These are phyloP conservation scores for Botrytis fragariae DNA, from an alignment of 2,329 filamentous ascomycete species.

Conservation along the genomic window DNA sequence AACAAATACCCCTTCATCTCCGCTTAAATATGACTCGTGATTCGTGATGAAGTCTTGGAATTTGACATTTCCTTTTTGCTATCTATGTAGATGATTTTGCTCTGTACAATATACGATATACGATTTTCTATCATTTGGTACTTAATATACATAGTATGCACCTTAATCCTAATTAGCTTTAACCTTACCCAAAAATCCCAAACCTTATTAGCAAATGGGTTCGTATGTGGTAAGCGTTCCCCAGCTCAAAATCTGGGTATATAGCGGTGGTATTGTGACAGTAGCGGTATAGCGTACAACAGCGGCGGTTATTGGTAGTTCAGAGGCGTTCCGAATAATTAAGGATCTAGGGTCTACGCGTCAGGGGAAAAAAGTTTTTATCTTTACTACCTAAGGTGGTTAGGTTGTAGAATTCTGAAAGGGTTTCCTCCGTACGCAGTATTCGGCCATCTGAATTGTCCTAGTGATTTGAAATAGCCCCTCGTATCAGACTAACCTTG, in stretches of 20 bases:
- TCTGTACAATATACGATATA: neutral
- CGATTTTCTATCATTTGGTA: neutral
- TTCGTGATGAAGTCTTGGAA: neutral
- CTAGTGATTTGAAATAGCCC: neutral
- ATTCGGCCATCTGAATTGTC: neutral
- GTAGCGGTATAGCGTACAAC: neutral
- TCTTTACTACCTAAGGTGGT: neutral
- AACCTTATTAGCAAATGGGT: neutral
- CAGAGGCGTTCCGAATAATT: neutral
- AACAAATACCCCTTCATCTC: neutral
- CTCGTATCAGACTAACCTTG: neutral
- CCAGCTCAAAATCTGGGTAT: constrained; percentile 1
- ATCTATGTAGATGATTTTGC: neutral
- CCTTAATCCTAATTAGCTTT: neutral
- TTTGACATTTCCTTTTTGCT: neutral
- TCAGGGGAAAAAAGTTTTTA: neutral
- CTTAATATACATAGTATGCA: neutral
- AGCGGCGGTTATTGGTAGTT: neutral
- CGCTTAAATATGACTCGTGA: neutral
- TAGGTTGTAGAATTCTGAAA: neutral
- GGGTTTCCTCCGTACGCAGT: neutral
- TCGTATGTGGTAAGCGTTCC: neutral
- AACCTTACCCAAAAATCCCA: neutral
- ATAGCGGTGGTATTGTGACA: neutral
- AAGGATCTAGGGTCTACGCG: constrained; percentile 1